phyloP scores from a whole-genome alignment of 2,329 filamentous ascomycete genomes.

The Drechslera avenae region DNA sequence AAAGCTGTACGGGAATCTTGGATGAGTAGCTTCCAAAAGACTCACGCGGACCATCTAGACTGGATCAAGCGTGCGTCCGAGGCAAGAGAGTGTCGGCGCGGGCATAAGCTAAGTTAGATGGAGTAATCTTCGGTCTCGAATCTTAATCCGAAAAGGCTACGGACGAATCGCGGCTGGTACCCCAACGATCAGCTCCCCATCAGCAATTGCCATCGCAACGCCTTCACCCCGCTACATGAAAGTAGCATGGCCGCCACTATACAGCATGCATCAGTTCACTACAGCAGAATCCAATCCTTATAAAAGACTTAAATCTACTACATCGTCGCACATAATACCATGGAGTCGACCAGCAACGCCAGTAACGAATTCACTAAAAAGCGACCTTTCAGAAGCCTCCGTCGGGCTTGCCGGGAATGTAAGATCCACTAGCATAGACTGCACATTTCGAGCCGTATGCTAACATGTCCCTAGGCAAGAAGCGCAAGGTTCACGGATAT shows the following conservation, averaged over 20 bases:
- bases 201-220: conserved; percentile 35
- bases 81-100: neutral
- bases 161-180: conserved; percentile 41
- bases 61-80: neutral
- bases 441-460: neutral
- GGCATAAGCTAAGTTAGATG: conserved; percentile 3
- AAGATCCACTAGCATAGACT: conserved; percentile 17
- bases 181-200: conserved; percentile 23
- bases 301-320: neutral
- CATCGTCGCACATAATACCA: conserved; percentile 8
- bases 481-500: conserved; percentile 28
- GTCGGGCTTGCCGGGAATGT: conserved; percentile 46
- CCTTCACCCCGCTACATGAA: conserved; percentile 41
- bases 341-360: conserved; percentile 27
- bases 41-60: neutral
- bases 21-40: no score
- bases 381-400: conserved; percentile 33
- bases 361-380: conserved; percentile 28
- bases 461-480: conserved; percentile 40
- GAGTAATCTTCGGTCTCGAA: conserved; percentile 14
- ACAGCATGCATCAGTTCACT: conserved; percentile 22
- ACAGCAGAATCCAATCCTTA: conserved; percentile 4
- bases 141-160: conserved; percentile 9
- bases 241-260: conserved; percentile 31
- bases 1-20: no score